phyloP scores from a whole-genome alignment of 768 basidiomycete genomes.

The Mycena galericulata region DNA sequence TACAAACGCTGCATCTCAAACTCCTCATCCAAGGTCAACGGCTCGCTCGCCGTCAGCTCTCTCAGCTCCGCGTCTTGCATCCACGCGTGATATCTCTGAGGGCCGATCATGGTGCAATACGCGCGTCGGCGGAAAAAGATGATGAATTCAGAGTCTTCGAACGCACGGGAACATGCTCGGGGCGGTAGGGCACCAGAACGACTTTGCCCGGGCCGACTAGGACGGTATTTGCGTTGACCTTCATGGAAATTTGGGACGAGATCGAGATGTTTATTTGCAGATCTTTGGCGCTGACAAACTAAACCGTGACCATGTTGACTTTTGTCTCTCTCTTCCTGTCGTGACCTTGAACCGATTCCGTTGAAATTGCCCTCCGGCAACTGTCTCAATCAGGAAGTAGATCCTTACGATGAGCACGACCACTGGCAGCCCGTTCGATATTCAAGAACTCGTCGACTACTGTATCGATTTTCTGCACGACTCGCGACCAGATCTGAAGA shows the following conservation, averaged over 20 bases:
- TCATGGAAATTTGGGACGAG: constrained; percentile 56
- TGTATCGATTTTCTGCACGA: too few species aligned
- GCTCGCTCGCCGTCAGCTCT: constrained; percentile 86
- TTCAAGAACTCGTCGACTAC: too few species aligned
- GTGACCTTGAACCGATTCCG: too few species aligned
- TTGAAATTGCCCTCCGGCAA: too few species aligned
- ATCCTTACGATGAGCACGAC: too few species aligned
- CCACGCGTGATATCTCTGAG: constrained; percentile 88
- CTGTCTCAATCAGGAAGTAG: too few species aligned
- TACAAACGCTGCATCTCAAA: constrained; percentile 86
- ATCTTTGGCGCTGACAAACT: not conserved
- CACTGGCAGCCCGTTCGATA: too few species aligned
- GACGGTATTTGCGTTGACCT: constrained; percentile 71
- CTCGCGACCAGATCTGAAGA: too few species aligned
- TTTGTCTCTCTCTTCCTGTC: too few species aligned
- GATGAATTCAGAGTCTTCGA: not conserved
- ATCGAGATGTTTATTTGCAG: not conserved
- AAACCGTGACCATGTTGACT: too few species aligned
- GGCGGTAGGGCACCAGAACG: constrained; percentile 86
- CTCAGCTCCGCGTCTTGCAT: constrained; percentile 83
- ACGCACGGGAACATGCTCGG: constrained; percentile 61
- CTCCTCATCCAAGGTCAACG: constrained; percentile 83
- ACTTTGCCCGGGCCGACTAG: constrained; percentile 76
- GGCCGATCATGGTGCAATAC: constrained; percentile 15
- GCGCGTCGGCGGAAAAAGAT: not conserved